phyloP scores from a whole-genome alignment of 805 yeast species.

The Hanseniaspora singularis region DNA sequence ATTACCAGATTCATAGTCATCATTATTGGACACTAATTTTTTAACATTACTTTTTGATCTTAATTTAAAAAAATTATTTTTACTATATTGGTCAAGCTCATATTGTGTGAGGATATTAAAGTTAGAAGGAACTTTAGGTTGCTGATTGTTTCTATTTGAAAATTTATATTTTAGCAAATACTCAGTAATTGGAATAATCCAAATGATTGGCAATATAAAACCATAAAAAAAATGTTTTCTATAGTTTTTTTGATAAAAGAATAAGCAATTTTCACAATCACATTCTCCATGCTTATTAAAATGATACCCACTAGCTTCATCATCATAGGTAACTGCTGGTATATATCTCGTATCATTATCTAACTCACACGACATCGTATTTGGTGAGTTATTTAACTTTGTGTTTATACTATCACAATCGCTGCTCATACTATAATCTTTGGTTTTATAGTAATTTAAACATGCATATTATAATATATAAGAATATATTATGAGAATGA shows the following conservation, averaged over 20 bases:
- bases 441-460: too few relatives aligned
- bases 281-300: background rate
- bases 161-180: background rate
- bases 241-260: background rate
- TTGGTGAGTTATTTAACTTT: too few relatives aligned
- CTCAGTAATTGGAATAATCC: background rate
- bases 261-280: slow-evolving; percentile 3
- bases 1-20: too few relatives aligned
- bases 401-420: too few relatives aligned
- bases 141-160: background rate
- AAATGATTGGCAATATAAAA: slow-evolving; percentile 1
- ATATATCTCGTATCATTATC: background rate
- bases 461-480: too few relatives aligned
- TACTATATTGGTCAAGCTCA: background rate
- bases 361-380: too few relatives aligned
- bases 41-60: background rate
- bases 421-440: too few relatives aligned
- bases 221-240: slow-evolving; percentile 4
- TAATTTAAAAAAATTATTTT: background rate
- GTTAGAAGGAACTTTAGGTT: background rate
- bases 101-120: background rate
- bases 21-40: too few relatives aligned
- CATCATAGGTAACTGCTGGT: background rate
- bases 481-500: too few relatives aligned
- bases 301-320: background rate